A percentile compares a stretch with the other conserved stretches of the same genome.
phyloP scores from a whole-genome alignment of 495 filamentous ascomycete genomes.

The Amniculicola lignicola region DNA sequence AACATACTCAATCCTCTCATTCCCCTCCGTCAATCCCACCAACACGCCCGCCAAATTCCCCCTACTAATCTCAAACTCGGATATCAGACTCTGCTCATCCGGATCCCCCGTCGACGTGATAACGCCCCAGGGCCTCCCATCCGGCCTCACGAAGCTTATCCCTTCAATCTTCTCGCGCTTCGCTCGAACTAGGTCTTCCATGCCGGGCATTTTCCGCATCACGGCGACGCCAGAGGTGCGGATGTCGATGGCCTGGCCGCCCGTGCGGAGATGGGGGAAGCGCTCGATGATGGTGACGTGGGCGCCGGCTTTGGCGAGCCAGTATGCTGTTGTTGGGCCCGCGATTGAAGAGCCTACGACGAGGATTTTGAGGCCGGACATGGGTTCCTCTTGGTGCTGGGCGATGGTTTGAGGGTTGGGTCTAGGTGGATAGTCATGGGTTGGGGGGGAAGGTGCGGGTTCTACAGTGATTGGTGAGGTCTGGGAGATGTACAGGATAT shows the following conservation, averaged over 20 bases:
- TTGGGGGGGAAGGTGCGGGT: too few relatives aligned
- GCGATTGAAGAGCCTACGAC: slow-evolving; percentile 31
- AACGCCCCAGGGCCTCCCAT: slow-evolving; percentile 42
- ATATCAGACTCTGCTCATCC: slow-evolving; percentile 47
- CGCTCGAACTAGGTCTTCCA: slow-evolving; percentile 47
- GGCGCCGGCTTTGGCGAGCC: slow-evolving; percentile 50
- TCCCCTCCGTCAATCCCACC: slow-evolving; percentile 45
- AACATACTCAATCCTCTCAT: slow-evolving; percentile 45
- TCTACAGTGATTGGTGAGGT: too few relatives aligned
- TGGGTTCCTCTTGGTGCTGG: too few relatives aligned
- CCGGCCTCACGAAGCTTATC: slow-evolving; percentile 43
- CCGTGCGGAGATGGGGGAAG: slow-evolving; percentile 43
- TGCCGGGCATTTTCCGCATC: slow-evolving; percentile 54
- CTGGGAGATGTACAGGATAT: too few relatives aligned
- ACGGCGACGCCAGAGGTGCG: slow-evolving; percentile 48
- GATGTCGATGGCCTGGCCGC: slow-evolving; percentile 56
- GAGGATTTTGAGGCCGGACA: too few relatives aligned
- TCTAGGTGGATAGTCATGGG: too few relatives aligned
- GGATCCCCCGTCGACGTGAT: slow-evolving; percentile 46
- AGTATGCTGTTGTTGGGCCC: slow-evolving; percentile 51
- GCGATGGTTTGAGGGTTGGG: too few relatives aligned
- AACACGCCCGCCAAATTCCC: slow-evolving; percentile 50
- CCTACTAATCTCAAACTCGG: slow-evolving; percentile 58
- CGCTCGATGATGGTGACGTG: slow-evolving; percentile 55
- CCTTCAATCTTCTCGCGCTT: slow-evolving; percentile 46